phyloP scores from a whole-genome alignment of 768 basidiomycete species.

The Atractiella rhizophila region DNA sequence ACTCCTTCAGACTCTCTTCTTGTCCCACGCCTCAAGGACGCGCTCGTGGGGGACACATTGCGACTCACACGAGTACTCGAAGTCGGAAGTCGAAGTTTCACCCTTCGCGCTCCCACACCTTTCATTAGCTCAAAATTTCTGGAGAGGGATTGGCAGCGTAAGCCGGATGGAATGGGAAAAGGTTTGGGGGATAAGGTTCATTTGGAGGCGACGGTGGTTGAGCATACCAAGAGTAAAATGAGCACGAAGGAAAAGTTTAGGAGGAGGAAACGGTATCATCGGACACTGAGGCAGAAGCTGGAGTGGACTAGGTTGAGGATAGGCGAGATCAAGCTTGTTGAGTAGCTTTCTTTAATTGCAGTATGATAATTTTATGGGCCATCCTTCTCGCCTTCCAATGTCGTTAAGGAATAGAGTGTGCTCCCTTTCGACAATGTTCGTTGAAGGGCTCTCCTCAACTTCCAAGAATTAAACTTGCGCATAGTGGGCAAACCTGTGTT shows the following conservation, averaged over 20 bases:
- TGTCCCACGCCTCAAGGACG: constrained; percentile 64
- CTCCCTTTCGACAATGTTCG: too few species aligned
- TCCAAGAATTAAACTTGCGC: too few species aligned
- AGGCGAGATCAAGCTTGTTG: constrained; percentile 48
- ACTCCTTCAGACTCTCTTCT: constrained; percentile 79
- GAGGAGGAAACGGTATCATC: constrained; percentile 89
- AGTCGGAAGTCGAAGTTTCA: constrained; percentile 84
- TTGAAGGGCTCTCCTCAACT: too few species aligned
- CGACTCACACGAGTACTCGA: constrained; percentile 67
- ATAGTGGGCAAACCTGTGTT: too few species aligned
- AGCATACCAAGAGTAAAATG: constrained; percentile 88
- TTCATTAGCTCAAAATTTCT: constrained; percentile 6
- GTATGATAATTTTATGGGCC: too few species aligned
- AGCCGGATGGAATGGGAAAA: constrained; percentile 33
- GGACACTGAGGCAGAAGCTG: constrained; percentile 78
- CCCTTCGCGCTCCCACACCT: constrained; percentile 30
- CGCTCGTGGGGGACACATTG: constrained; percentile 61
- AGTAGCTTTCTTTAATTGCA: constrained; percentile 3
- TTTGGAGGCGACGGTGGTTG: constrained; percentile 73
- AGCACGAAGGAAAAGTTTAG: constrained; percentile 88
- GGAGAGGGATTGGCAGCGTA: constrained; percentile 12
- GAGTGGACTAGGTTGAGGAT: constrained; percentile 85
- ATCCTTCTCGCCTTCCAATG: too few species aligned
- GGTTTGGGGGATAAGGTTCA: constrained; percentile 41
- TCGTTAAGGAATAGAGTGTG: too few species aligned